These are phyloP conservation scores for Asterella californica DNA, from an alignment of 225 moss, liverwort and hornwort species.

Conservation along the genomic window DNA sequence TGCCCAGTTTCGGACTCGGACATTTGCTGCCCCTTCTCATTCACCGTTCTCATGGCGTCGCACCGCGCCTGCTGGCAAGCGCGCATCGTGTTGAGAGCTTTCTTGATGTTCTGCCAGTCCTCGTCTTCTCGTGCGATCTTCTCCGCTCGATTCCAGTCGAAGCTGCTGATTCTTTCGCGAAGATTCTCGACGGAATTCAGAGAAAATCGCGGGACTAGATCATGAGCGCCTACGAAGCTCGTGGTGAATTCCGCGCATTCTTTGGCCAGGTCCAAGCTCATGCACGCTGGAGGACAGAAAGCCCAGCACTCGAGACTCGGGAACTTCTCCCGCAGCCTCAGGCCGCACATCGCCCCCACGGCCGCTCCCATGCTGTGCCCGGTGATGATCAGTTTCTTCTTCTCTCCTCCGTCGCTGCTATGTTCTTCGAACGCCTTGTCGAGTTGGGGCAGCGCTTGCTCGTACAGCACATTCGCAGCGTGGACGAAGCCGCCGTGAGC, in stretches of 20 bases:
- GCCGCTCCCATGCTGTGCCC: constrained; percentile 98
- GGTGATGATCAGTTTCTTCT: constrained; percentile 69
- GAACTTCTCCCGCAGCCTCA: constrained; percentile 59
- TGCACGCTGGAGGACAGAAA: constrained; percentile 73
- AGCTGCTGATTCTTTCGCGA: constrained; percentile 56
- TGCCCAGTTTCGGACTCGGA: background rate
- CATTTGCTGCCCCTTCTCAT: background rate
- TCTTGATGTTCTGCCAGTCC: constrained; percentile 67
- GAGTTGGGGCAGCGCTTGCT: constrained; percentile 61
- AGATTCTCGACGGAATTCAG: constrained; percentile 59
- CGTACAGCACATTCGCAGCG: constrained; percentile 53
- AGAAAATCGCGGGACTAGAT: constrained; percentile 89
- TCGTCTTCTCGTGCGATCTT: constrained; percentile 51
- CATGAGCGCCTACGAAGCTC: constrained; percentile 67
- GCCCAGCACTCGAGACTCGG: constrained; percentile 74
- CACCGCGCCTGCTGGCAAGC: constrained; percentile 39
- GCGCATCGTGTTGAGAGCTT: constrained; percentile 52
- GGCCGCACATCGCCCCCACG: constrained; percentile 62
- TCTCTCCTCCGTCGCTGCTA: constrained; percentile 16
- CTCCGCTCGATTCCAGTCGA: constrained; percentile 81
- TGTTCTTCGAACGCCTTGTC: constrained; percentile 56
- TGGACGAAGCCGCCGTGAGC: constrained; percentile 86
- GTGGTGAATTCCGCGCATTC: constrained; percentile 64
- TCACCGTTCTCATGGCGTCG: constrained; percentile 30
- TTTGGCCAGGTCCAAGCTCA: constrained; percentile 67